Evolutionary conservation across 257 asterid species (phyloP).

Genomic region (Scutellaria baicalensis): DNA sequence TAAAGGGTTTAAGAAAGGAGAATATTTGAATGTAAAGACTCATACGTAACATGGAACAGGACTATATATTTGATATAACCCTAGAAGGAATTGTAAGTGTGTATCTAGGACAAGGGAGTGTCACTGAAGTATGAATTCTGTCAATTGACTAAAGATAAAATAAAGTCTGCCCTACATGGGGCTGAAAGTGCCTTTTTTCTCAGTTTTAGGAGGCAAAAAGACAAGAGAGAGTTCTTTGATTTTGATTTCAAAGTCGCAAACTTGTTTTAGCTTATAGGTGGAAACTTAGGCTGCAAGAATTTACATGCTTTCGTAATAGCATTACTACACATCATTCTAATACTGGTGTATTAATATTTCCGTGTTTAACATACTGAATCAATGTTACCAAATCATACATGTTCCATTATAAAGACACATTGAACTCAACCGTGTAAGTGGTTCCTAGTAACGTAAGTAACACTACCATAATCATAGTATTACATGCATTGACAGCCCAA

Average conservation of each 20-base stretch:
- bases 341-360: not conserved
- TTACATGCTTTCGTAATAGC: not conserved
- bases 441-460: not conserved
- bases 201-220: not conserved
- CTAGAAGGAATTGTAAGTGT: too few species aligned
- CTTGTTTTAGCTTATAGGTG: not conserved
- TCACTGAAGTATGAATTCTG: not conserved
- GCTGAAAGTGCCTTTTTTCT: not conserved
- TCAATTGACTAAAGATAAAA: not conserved
- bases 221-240: not conserved
- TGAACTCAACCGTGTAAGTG: not conserved
- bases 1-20: too few species aligned
- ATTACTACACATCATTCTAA: not conserved
- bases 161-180: not conserved
- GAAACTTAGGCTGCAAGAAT: not conserved
- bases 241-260: not conserved
- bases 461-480: not conserved
- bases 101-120: too few species aligned
- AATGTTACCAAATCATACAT: not conserved
- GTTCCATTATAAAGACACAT: not conserved
- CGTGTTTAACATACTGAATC: not conserved
- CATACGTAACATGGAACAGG: too few species aligned
- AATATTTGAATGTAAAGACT: too few species aligned
- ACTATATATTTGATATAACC: too few species aligned
- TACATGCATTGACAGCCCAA: conserved; percentile 10